Percentiles rank a stretch among this genome's conserved stretches.
phyloP scores from a whole-genome alignment of 257 asterid genomes.

The Asclepias syriaca region DNA sequence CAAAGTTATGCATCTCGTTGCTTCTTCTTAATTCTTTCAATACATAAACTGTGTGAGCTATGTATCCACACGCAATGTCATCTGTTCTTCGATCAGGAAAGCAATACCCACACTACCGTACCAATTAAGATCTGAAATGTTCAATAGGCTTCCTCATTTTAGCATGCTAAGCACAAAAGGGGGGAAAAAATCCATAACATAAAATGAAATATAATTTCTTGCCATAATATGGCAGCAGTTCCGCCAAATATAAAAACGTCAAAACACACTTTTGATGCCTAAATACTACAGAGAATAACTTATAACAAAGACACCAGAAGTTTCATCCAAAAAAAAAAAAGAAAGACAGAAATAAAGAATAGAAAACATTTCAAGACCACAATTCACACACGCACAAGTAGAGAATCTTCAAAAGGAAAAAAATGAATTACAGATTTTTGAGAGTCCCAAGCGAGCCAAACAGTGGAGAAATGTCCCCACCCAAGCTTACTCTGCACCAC shows the following conservation, averaged over 20 bases:
- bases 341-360: background rate
- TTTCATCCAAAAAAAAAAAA: background rate
- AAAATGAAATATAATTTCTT: background rate
- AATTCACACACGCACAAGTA: background rate
- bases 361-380: background rate
- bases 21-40: background rate
- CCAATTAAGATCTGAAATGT: background rate
- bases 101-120: background rate
- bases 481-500: constrained; percentile 95
- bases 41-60: background rate
- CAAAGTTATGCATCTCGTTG: background rate
- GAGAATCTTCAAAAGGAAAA: background rate
- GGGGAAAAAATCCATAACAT: no score
- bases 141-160: background rate
- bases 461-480: constrained; percentile 99
- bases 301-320: background rate
- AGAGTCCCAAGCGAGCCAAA: constrained; percentile 98
- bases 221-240: background rate
- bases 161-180: background rate
- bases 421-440: constrained; percentile 53
- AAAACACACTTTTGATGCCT: background rate
- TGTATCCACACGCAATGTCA: background rate
- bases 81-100: background rate
- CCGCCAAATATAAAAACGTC: background rate
- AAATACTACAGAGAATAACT: background rate